Evolutionary conservation across 768 basidiomycete genomes (phyloP).

Genomic region (Macrolepiota fuliginosa): DNA sequence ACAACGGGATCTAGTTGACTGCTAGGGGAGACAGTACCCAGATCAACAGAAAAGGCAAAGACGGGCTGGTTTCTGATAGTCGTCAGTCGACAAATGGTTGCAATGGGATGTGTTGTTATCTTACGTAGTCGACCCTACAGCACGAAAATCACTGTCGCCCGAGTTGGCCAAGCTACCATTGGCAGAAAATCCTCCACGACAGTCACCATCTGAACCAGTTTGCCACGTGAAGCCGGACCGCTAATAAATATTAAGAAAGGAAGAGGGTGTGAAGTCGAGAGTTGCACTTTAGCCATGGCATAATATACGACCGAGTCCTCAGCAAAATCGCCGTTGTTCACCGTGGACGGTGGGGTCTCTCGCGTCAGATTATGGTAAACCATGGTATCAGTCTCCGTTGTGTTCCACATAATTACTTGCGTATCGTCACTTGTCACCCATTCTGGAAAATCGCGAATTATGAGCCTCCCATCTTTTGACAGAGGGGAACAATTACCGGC

Average conservation of each 20-base stretch:
- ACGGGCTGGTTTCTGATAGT: constrained; percentile 36
- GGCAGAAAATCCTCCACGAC: constrained; percentile 39
- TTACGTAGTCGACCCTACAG: constrained; percentile 24
- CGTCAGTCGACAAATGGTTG: neutral
- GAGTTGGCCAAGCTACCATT: constrained; percentile 36
- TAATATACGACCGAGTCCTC: constrained; percentile 49
- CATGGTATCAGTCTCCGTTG: constrained; percentile 25
- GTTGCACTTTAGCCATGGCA: constrained; percentile 33
- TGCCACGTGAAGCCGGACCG: constrained; percentile 35
- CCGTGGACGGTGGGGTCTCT: constrained; percentile 26
- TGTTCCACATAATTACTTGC: constrained; percentile 43
- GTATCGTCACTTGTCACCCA: constrained; percentile 31
- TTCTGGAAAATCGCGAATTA: constrained; percentile 20
- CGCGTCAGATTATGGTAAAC: constrained; percentile 44
- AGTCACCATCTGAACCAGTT: constrained; percentile 36
- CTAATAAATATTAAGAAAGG: neutral
- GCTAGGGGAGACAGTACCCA: constrained; percentile 31
- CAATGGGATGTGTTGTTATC: neutral
- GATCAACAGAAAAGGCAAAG: constrained; percentile 44
- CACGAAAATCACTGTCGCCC: constrained; percentile 38
- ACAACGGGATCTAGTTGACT: constrained; percentile 25
- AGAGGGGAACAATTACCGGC: constrained; percentile 19
- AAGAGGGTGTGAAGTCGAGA: neutral
- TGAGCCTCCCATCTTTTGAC: neutral
- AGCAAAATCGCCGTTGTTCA: constrained; percentile 43